These are phyloP conservation scores for Symbiodinium pilosum DNA, from an alignment of 73 alveolate genomes.

Conservation along the genomic window DNA sequence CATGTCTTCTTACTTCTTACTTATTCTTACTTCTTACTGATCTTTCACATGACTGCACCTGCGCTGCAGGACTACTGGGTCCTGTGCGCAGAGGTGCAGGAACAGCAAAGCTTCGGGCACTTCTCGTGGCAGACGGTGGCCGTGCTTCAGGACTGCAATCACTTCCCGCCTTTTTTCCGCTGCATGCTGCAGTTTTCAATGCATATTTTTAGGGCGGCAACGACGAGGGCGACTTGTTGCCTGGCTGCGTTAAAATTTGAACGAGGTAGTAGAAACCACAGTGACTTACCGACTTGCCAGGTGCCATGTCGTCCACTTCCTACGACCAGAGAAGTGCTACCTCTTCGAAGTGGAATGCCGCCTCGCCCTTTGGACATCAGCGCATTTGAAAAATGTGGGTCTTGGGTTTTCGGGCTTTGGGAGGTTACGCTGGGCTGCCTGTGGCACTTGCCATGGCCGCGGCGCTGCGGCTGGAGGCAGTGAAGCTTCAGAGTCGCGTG, in stretches of 20 bases:
- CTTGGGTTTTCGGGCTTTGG: too few relatives aligned
- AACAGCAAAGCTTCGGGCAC: neutral
- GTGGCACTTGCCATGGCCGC: too few relatives aligned
- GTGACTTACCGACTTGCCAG: neutral
- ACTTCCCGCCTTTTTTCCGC: too few relatives aligned
- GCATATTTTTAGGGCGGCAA: too few relatives aligned
- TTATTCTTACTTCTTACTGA: neutral
- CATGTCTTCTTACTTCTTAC: neutral
- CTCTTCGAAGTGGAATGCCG: slow-evolving; percentile 66
- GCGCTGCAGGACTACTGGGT: neutral
- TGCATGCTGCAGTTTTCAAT: too few relatives aligned
- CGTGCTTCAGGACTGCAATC: neutral
- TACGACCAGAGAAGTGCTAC: slow-evolving; percentile 37
- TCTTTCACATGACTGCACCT: neutral
- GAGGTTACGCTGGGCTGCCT: too few relatives aligned
- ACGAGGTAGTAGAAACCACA: neutral
- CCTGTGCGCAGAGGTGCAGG: neutral
- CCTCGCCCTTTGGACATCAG: too few relatives aligned
- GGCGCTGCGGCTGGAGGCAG: too few relatives aligned
- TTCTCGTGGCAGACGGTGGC: neutral
- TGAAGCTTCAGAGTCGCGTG: too few relatives aligned
- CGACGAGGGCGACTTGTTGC: too few relatives aligned
- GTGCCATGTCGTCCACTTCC: slow-evolving; percentile 18
- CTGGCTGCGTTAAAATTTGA: neutral
- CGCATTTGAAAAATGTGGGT: too few relatives aligned